A percentile compares a stretch with the other conserved stretches of the same genome.
Evolutionary conservation across 495 filamentous ascomycete genomes (phyloP).

Genomic region (Hypoxylon trugodes): DNA sequence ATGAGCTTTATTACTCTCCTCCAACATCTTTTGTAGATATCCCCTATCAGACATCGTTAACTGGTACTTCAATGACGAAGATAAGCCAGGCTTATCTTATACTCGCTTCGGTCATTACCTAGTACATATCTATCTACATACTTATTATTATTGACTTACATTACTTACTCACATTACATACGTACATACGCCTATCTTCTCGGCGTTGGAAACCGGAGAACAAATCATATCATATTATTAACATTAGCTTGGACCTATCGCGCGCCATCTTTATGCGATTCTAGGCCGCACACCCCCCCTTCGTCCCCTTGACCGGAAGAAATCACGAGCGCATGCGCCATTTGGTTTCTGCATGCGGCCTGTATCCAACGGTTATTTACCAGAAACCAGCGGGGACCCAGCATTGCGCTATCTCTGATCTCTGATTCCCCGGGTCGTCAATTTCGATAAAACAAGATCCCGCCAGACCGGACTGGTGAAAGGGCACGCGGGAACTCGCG

Average conservation of each 20-base stretch:
- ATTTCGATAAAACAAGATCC: slow-evolving; percentile 31
- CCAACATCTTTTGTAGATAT: slow-evolving; percentile 24
- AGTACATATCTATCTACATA: too few relatives aligned
- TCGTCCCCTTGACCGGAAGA: slow-evolving; percentile 24
- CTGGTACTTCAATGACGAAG: slow-evolving; percentile 56
- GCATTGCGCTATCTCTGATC: slow-evolving; percentile 31
- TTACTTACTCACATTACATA: too few relatives aligned
- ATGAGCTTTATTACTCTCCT: slow-evolving; percentile 27
- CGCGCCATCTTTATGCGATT: slow-evolving; percentile 15
- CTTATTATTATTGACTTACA: too few relatives aligned
- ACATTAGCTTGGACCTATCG: slow-evolving; percentile 36
- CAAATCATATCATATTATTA: slow-evolving; percentile 28
- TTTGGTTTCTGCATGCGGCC: slow-evolving; percentile 30
- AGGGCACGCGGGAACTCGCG: slow-evolving; percentile 34
- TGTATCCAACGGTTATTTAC: slow-evolving; percentile 31
- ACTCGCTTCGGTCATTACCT: slow-evolving; percentile 60
- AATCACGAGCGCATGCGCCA: slow-evolving; percentile 38
- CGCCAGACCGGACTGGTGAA: slow-evolving; percentile 33
- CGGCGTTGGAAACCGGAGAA: slow-evolving; percentile 27
- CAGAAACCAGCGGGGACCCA: slow-evolving; percentile 32
- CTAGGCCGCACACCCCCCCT: slow-evolving; percentile 20
- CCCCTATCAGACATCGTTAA: slow-evolving; percentile 11
- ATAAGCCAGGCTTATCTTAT: slow-evolving; percentile 63
- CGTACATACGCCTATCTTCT: too few relatives aligned
- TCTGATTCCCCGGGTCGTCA: slow-evolving; percentile 25